Base-by-base conservation (phyloP, 139 green algal genomes). In the Ettlia oleoabundans region DNA sequence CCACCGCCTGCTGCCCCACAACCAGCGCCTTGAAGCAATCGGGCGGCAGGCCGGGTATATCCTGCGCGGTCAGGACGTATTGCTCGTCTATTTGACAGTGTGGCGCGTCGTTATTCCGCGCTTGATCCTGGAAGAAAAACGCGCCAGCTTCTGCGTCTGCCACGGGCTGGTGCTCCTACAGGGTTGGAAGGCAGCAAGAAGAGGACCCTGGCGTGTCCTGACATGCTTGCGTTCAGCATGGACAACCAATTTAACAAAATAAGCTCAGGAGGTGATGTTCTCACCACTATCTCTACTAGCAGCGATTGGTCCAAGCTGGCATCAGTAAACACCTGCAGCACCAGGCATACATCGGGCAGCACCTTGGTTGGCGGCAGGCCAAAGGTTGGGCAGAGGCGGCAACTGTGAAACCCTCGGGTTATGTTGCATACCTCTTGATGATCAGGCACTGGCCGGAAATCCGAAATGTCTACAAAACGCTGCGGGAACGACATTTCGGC, bases 371-470 rank as follows among this genome's bases (percentile, higher is more conserved):
- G 21, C 5, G 18, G 55, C 21, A 9, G 55, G 15, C 5, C 15
- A 5, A 28, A 28, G 55, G 18, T n/a, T 65, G 55, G 55, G 24
- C 58, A 30, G 58, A 67, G 22, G 24, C 22, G 55, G 55, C 55
- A 65, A 32, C 21, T n/a, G 55, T 9, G 55, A 32, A 15, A 22
- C 15, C 18, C 15, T 28, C 21, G 55, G 21, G 55, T 5, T 9
- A 9, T 65, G 18, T 65, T 15, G 55, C 55, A 10, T 26, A 90
- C 88, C 85, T 94, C 91, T 73, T 94, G 91, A 28, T 94, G 82
- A 64, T 94, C 91, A 4, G 91, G 91, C 22, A 94, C 85, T 1
- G 86, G 86, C 33, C 91, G 51, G 52, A 94, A 90, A 63, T 94
- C 85, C 18, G 55, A 85, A 33, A 95, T 75, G 62, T 94, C 91